Conservation (phyloP, 768 basidiomycete genomes). For the Chalciporus piperatus region DNA sequence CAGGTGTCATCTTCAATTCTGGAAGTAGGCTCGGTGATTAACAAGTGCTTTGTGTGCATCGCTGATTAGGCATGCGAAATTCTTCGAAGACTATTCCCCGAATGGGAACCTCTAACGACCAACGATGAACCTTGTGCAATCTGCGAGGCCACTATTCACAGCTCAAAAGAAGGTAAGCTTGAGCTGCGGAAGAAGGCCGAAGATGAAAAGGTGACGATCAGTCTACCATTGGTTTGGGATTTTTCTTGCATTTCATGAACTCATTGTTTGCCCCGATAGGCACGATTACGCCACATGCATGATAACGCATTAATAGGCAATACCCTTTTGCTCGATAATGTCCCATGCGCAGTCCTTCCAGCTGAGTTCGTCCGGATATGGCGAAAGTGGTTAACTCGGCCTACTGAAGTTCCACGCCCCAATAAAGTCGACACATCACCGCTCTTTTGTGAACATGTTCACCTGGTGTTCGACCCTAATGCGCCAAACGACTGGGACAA, state of each 20-base stretch:
- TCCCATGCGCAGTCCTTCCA: slow-evolving; percentile 57
- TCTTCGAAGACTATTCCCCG: slow-evolving; percentile 57
- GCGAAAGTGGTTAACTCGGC: slow-evolving; percentile 66
- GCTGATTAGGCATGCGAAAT: slow-evolving; percentile 51
- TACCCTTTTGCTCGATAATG: slow-evolving; percentile 44
- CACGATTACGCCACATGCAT: slow-evolving; percentile 59
- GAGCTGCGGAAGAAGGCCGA: slow-evolving; percentile 66
- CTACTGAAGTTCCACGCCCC: slow-evolving; percentile 55
- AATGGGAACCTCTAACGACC: slow-evolving; percentile 57
- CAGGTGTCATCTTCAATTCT: slow-evolving; percentile 5
- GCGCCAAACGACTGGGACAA: slow-evolving; percentile 55
- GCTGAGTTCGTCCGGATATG: slow-evolving; percentile 63
- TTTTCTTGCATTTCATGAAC: slow-evolving; percentile 15
- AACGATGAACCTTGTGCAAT: slow-evolving; percentile 53
- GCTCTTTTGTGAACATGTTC: slow-evolving; percentile 67
- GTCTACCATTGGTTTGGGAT: background rate
- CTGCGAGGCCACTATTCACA: slow-evolving; percentile 58
- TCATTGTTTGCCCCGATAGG: slow-evolving; percentile 38
- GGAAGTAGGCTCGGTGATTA: slow-evolving; percentile 12
- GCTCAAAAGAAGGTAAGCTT: slow-evolving; percentile 59
- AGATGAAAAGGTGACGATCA: slow-evolving; percentile 64
- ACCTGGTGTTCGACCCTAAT: slow-evolving; percentile 67
- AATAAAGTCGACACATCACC: slow-evolving; percentile 55
- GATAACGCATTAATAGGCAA: slow-evolving; percentile 50
- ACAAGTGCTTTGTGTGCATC: slow-evolving; percentile 10